These are phyloP conservation scores for Mycena sp. DNA, from an alignment of 1,284 basidiomycete species.

Conservation along the genomic window DNA sequence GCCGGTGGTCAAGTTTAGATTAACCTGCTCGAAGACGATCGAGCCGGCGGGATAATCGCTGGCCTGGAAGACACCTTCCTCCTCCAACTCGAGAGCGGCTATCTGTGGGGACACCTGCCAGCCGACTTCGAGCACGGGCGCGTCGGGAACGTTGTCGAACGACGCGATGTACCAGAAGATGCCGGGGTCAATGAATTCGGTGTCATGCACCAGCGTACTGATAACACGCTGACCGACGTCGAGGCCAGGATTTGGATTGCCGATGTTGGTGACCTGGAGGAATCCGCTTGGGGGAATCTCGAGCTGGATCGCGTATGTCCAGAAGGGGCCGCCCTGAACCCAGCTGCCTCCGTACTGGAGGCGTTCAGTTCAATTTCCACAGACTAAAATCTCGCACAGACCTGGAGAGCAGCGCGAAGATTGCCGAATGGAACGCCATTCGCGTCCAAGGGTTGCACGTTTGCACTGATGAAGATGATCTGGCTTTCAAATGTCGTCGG, in stretches of 20 bases:
- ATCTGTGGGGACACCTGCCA: constrained; percentile 9
- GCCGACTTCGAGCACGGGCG: constrained; percentile 7
- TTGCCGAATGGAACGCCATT: constrained; percentile 17
- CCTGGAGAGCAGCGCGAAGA: constrained; percentile 19
- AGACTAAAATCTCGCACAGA: constrained; percentile 7
- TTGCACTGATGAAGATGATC: constrained; percentile 3
- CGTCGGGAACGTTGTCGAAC: constrained; percentile 5
- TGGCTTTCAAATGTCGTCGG: too few relatives aligned
- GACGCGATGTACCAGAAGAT: constrained; percentile 1
- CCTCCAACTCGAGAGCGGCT: constrained; percentile 8
- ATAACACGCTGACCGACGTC: not conserved
- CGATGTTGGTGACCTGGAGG: constrained; percentile 4
- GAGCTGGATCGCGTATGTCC: constrained; percentile 18
- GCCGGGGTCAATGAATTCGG: not conserved
- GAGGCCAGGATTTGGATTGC: not conserved
- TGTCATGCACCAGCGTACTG: not conserved
- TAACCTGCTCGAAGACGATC: constrained; percentile 16
- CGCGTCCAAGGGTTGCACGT: not conserved
- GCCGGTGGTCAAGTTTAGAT: constrained; percentile 13
- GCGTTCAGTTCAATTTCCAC: constrained; percentile 1
- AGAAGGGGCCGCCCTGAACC: constrained; percentile 6
- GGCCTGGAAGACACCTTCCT: constrained; percentile 9
- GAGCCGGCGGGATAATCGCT: constrained; percentile 19
- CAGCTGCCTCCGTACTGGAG: constrained; percentile 17
- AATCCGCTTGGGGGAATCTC: constrained; percentile 1